These are phyloP conservation scores for Laguncularia racemosa DNA, from an alignment of 345 rosid genomes.

Conservation along the genomic window DNA sequence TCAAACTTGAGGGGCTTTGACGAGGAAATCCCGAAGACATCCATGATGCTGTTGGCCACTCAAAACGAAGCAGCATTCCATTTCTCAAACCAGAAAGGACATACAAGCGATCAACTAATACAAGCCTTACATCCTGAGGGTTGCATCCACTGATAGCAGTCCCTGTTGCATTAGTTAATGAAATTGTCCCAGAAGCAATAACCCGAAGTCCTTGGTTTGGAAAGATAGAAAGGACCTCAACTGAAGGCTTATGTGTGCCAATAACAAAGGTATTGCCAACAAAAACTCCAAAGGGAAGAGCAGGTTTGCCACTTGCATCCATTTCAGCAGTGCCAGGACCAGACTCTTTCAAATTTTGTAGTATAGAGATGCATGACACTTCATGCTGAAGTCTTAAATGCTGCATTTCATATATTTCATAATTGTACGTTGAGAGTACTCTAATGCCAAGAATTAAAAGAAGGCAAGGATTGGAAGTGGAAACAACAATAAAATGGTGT, in stretches of 20 bases:
- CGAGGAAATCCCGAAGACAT: conserved; percentile 22
- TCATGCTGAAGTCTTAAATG: conserved; percentile 68
- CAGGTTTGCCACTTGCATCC: conserved; percentile 22
- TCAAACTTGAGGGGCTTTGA: conserved; percentile 13
- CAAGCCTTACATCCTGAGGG: conserved; percentile 98
- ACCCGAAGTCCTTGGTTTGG: conserved; percentile 59
- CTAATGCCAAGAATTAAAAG: conserved; percentile 71
- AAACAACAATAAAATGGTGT: conserved; percentile 56
- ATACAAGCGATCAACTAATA: conserved; percentile 69
- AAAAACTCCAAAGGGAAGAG: conserved; percentile 57
- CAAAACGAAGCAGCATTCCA: conserved; percentile 97
- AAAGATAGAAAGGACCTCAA: conserved; percentile 68
- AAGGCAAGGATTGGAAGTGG: conserved; percentile 90
- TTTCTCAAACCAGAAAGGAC: conserved; percentile 91
- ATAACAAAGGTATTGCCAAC: conserved; percentile 60
- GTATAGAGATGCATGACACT: conserved; percentile 82
- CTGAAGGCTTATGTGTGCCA: conserved; percentile 97
- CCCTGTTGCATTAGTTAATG: conserved; percentile 59
- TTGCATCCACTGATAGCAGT: conserved; percentile 72
- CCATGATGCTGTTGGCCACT: conserved; percentile 58
- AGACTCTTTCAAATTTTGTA: conserved; percentile 47
- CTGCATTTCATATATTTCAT: conserved; percentile 74
- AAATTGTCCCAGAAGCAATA: conserved; percentile 72
- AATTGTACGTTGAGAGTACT: conserved; percentile 40
- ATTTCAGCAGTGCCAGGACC: conserved; percentile 19